Evolutionary conservation across 345 rosid genomes (phyloP), one percentile per base, ranked within the genome.

Genomic region (Noccaea caerulescens): DNA sequence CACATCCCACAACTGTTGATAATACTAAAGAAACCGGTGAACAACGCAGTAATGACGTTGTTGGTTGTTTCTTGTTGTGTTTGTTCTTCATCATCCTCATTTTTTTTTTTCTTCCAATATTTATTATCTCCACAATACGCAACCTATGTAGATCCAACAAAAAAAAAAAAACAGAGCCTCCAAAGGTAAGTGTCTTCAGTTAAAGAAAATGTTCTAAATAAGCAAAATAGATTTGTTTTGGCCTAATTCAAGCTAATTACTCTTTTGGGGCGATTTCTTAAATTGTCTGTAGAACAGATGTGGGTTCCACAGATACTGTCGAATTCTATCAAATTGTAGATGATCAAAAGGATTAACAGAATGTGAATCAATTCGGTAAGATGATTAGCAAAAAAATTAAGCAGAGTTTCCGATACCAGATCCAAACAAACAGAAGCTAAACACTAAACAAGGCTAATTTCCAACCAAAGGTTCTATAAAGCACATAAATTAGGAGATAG

Each of bases 1-100:
- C 76, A 69, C 87, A 84, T 45, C 95, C 96, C 67, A 87, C 87
- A 81, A 94, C 53, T 69, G 80, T 85, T 69, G 89, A 84, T 2
- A 27, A 3, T 27, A 91, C 65, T 27, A 84, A 51, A 61, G 55
- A 45, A 58, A 87, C 83, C 34, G 63, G 34, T 58, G 96, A 84
- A 75, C 81, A 88, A 80, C 62, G 76, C 75, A 85, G 78, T 73
- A 76, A 53, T 14, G 84, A 82, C 30, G 30, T 27, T 27, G 30
- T 3, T 27, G 30, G 30, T 27, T 27, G 53, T 84, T 84, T 91
- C 83, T 83, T 82, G 90, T 84, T 84, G 88, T 81, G 86, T 86
- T 88, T 88, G 64, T 42, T 58, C 68, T 71, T 77, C 68, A 14
- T 32, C 58, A 71, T 73, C 87, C 84, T 84, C 96, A 89, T 85